These are phyloP conservation scores for Exophiala sp. DNA, from an alignment of 2,329 filamentous ascomycete genomes.

Conservation along the genomic window DNA sequence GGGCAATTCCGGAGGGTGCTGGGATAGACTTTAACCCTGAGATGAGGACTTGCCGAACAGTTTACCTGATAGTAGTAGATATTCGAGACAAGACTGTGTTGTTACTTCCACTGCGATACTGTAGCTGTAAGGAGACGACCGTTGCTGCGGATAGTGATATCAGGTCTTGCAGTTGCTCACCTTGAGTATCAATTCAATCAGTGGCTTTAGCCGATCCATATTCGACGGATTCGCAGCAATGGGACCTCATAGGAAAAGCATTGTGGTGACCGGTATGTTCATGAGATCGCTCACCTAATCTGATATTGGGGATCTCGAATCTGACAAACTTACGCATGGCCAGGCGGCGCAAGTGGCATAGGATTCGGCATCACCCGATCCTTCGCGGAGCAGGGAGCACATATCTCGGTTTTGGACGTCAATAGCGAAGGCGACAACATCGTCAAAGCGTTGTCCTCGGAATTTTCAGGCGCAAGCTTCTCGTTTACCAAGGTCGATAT, in stretches of 20 bases:
- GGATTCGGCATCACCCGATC: slow-evolving; percentile 36
- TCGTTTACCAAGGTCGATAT: slow-evolving; percentile 34
- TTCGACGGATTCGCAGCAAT: not conserved
- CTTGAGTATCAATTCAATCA: not conserved
- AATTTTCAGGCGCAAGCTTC: slow-evolving; percentile 30
- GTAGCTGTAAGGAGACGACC: no score
- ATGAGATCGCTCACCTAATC: not conserved
- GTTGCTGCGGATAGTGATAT: not conserved
- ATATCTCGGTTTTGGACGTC: slow-evolving; percentile 36
- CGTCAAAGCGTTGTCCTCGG: slow-evolving; percentile 26
- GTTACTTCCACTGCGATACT: no score
- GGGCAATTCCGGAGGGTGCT: slow-evolving; percentile 17
- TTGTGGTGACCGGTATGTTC: slow-evolving; percentile 33
- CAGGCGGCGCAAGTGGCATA: slow-evolving; percentile 38
- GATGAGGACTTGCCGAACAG: no score
- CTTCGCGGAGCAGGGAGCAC: slow-evolving; percentile 32
- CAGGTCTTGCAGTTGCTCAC: not conserved
- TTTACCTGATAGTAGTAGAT: no score
- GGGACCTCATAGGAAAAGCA: slow-evolving; percentile 24
- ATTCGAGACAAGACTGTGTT: no score
- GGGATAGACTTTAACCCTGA: no score
- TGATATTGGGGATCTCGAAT: not conserved
- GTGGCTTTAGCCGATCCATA: not conserved
- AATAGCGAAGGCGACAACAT: slow-evolving; percentile 29
- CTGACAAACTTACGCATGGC: slow-evolving; percentile 7